Base-by-base conservation (phyloP, 2,329 filamentous ascomycete species). In the Clarireedia hainanense region DNA sequence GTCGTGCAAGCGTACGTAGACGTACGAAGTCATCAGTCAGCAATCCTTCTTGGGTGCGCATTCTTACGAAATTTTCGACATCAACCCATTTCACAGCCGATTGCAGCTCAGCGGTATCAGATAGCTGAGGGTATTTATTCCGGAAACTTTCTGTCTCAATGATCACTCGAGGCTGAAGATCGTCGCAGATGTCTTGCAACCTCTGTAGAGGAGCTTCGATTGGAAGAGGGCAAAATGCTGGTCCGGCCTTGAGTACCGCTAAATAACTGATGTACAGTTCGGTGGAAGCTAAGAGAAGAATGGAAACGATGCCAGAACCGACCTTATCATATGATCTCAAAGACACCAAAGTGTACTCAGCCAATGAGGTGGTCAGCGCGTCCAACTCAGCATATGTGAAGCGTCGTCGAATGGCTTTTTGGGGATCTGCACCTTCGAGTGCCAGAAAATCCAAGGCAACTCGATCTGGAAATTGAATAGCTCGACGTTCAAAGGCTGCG, bases 181-280 rank as follows among this genome's bases (percentile, higher is more conserved):
- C 37, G 5, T 51, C 24, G 27, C 26, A 27, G 7, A 51, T 43
- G 6, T 51, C 24, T 12, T 51, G 24, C 5, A 51, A 20, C 20
- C 42, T 47, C 17, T 52, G 27, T 9, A 26, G 39, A 15, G 50
- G 50, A 7, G 70, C 59, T 17, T 63, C 64, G 36, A 69, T 64
- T 27, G 66, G 69, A 23, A 71, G 67, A 1, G 69, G 69, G n/a
- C 71, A 61, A 60, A 70, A 71, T 0, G 61, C 61, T 54, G 68
- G 68, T 15, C 68, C 69, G 1, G 68, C 65, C 40, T 67, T 68
- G 56, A 70, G 64, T 36, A 71, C 68, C 6, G 65, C 69, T n/a
- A 67, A 53, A 14, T 69, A 67, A 15, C 67, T 54, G 1, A 67
- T 60, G 50, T 67, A 70, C 4, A 67, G 65, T 58, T 57, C 23